Base-by-base conservation (phyloP, 139 green algal genomes). In the Asterochloris erici region DNA sequence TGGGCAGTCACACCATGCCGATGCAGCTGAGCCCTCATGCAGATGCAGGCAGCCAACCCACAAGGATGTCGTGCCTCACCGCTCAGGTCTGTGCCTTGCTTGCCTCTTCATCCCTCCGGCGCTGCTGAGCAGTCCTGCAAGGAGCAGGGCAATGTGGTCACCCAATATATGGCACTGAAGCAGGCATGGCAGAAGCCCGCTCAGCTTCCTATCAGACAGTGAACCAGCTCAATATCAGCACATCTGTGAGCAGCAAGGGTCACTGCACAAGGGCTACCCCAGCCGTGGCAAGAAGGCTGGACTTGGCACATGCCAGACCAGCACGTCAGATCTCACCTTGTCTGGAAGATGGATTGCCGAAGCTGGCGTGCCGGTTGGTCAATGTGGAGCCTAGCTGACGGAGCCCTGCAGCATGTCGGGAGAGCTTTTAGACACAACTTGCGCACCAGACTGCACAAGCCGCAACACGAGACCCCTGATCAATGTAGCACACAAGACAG, bases 221-320 rank as follows among this genome's bases (percentile, higher is more conserved):
- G 29, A 82, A 81, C 47, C 29, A 26, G 11, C 19, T 81, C 47
- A 38, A 19, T 88, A 68, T 88, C 68, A 88, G 85, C 85, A 54
- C 81, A 83, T 82, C 82, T 86, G 74, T 86, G 82, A 79, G 76
- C 85, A 85, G 85, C n/a, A 62, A 68, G 79, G 82, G 85, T 88
- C 85, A 84, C 74, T n/a, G 77, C 77, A 69, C 68, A 64, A 78
- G 27, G 21, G 60, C 85, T 88, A 78, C 82, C 85, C 75, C 19
- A 74, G 62, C 85, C 85, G 85, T 88, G 85, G 85, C 85, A 88
- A 86, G 82, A 88, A 79, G 81, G 85, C 85, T 88, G 47, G 9
- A 71, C 21, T 23, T 26, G 21, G 17, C 66, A 71, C 2, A 19
- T n/a, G 10, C 19, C 14, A 73, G 21, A 81, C 21, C 60, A 71